Percentiles rank a stretch among this genome's conserved stretches.
phyloP scores from a whole-genome alignment of 345 rosid genomes.

The Schrenkiella parvula region DNA sequence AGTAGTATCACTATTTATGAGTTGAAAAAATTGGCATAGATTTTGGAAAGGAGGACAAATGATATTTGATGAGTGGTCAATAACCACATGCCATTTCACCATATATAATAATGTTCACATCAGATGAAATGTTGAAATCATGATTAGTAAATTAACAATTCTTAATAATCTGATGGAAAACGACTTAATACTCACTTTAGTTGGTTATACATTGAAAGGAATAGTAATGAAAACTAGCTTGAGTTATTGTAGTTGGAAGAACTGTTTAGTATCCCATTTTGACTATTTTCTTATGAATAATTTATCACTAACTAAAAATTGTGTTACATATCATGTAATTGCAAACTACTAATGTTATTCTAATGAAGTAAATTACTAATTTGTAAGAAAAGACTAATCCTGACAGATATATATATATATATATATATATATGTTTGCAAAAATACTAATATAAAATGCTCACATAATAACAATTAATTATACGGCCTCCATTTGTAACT shows the following conservation, averaged over 20 bases:
- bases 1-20: slow-evolving; percentile 11
- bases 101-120: slow-evolving; percentile 21
- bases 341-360: too few species aligned
- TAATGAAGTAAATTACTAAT: too few species aligned
- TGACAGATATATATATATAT: too few species aligned
- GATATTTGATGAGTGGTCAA: slow-evolving; percentile 16
- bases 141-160: not conserved
- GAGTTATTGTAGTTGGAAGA: not conserved
- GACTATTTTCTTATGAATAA: not conserved
- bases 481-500: too few species aligned
- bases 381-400: too few species aligned
- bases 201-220: not conserved
- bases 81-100: slow-evolving; percentile 24
- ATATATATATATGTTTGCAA: too few species aligned
- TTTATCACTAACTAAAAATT: not conserved
- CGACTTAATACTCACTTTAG: slow-evolving; percentile 23
- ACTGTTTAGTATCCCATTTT: not conserved
- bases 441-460: too few species aligned
- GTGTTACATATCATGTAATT: not conserved
- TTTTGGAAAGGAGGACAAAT: slow-evolving; percentile 17
- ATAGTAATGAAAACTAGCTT: not conserved
- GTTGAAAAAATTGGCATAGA: slow-evolving; percentile 29
- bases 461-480: too few species aligned
- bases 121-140: slow-evolving; percentile 9
- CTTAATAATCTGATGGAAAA: not conserved